Evolutionary conservation across 768 basidiomycete genomes (phyloP), one percentile per base, ranked within the genome.

Genomic region (Galerina sulciceps): DNA sequence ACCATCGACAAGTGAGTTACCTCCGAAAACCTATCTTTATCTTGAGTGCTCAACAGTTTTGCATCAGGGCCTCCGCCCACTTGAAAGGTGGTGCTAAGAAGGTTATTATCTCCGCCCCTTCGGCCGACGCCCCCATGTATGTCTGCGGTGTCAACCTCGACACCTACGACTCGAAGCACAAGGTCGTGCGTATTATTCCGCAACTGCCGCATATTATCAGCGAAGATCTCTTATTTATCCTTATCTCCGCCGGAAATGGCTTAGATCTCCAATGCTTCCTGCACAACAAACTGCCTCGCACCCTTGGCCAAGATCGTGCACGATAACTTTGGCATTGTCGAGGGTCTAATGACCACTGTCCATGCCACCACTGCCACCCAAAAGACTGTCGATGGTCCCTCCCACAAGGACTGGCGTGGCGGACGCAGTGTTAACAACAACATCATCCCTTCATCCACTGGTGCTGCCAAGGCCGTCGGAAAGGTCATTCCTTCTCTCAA

Each of bases 231-330:
- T 50, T 17, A 50, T 42, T 31, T 50, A 23, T 50, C 17, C 4
- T 64, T 50, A 61, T 54, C 57, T 58, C 22, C 43, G 47, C 51
- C 43, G 38, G 6, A 53, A 54, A 10, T 36, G 53, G 55, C 47
- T 43, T 66, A 89, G 87, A 93, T 99, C 77, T 99, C 96, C 67
- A 99, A 99, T 78, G 96, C 96, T 31, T 98, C 96, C 18, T 99
- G 96, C 88, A 99, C 96, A 45, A 99, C 96, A 76, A 99, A 99
- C 89, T 99, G 96, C 79, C 86, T 99, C 59, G 96, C 96, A n/a
- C 94, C 96, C 62, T 87, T 99, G 61, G 96, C 96, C 75, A 99
- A 99, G 84, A 90, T 98, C 76, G 83, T 99, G 82, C 69, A 99
- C 79, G 97, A 99, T 87, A 94, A 93, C 62, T 98, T 93, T 71